phyloP scores from a whole-genome alignment of 1,284 basidiomycete species.

The Chondrostereum purpureum region DNA sequence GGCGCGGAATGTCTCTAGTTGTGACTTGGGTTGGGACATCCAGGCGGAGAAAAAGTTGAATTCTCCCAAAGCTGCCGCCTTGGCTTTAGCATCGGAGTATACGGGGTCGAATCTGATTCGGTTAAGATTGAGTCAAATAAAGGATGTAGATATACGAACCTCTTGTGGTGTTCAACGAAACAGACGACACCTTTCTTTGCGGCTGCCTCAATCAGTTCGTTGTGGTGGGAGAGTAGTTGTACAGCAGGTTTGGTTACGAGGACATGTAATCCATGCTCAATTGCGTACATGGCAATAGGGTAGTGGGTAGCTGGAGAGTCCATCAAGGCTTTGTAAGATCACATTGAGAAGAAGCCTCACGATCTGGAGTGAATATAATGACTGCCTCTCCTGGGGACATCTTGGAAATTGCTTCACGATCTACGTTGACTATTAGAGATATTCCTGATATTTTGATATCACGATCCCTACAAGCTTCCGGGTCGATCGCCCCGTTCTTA shows the following conservation, averaged over 20 bases:
- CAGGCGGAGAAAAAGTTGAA: conserved; percentile 89
- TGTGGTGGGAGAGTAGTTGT: conserved; percentile 79
- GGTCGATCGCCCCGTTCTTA: conserved; percentile 59
- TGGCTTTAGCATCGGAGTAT: conserved; percentile 82
- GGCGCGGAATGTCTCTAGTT: conserved; percentile 88
- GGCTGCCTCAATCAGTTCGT: conserved; percentile 68
- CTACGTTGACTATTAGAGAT: too few relatives aligned
- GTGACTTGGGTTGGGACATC: conserved; percentile 96
- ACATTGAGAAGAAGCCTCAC: conserved; percentile 40
- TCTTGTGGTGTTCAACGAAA: conserved; percentile 87
- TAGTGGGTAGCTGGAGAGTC: conserved; percentile 86
- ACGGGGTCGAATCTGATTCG: conserved; percentile 76
- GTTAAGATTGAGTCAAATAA: neutral
- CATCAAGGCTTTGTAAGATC: neutral
- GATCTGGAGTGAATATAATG: conserved; percentile 84
- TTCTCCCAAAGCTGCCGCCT: conserved; percentile 74
- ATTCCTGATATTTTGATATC: neutral
- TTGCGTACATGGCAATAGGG: conserved; percentile 79
- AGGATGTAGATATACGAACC: conserved; percentile 32
- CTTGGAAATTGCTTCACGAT: conserved; percentile 81
- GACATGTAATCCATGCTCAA: conserved; percentile 80
- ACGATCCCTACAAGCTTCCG: conserved; percentile 73
- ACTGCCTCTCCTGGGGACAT: conserved; percentile 80
- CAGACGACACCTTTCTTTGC: conserved; percentile 78
- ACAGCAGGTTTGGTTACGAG: conserved; percentile 92